Evolutionary conservation across 169 alveolate genomes (phyloP), one percentile per base, ranked within the genome.

Genomic region (Plasmodium sp.): DNA sequence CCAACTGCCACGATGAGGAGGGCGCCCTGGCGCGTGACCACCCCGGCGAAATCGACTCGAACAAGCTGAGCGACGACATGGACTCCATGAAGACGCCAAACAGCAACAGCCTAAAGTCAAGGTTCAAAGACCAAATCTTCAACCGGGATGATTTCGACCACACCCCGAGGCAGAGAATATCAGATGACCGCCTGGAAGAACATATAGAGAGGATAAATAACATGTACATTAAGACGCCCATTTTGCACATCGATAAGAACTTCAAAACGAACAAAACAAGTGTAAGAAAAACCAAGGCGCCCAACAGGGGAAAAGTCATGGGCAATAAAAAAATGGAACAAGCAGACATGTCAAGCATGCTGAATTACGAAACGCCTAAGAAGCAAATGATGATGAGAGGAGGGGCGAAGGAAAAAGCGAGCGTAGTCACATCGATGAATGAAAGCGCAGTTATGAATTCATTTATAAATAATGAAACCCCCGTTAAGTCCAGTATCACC

Each of bases 181-280:
- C 85, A 75, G 86, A 75, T 54, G 86, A 75, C 3, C 79, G 71
- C 67, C 18, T 86, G 56, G 72, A 86, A 54, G 93, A 86, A 39
- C 93, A 86, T 14, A 86, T 86, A 39, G 93, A 86, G 67, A 86
- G 45, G 56, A 86, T 86, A 75, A 86, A 86, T 86, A 86, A 86
- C 43, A 86, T 86, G 88, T 86, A 86, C 45, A 86, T 86, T 48
- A 86, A 86, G 56, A 86, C 93, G 12, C 93, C 93, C 41, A 48
- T 86, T 77, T 56, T 86, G n/a, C 83, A 75, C 34, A 54, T 77
- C 1, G 93, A 86, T 77, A 27, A 84, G 18, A 74, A 22, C 10
- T 72, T 84, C 45, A 75, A 86, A 39, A 27, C 33, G 3, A 77
- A 54, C 43, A 79, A 84, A 45, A 75, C 45, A 16, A 72, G 31